These are phyloP conservation scores for Dorcoceras hygrometricum DNA, from an alignment of 257 asterid species.

Conservation along the genomic window DNA sequence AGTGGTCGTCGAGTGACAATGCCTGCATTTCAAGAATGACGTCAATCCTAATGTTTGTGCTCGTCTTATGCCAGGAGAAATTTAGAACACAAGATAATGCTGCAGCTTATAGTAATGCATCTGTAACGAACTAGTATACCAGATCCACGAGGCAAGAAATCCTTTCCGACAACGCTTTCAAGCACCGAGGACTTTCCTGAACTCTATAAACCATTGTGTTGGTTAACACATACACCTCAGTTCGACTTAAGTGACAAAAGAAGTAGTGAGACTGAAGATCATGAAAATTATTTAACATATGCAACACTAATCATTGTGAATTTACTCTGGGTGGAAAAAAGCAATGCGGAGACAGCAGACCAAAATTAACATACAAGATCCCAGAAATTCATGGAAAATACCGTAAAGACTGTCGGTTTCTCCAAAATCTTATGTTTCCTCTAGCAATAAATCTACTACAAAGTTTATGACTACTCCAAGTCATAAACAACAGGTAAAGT, in stretches of 20 bases:
- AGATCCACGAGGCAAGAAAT: constrained; percentile 82
- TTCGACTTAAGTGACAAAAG: not conserved
- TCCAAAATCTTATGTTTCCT: constrained; percentile 13
- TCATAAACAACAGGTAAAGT: constrained; percentile 13
- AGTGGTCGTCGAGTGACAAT: constrained; percentile 98
- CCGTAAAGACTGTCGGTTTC: constrained; percentile 5
- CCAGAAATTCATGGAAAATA: not conserved
- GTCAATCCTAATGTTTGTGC: not conserved
- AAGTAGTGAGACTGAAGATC: not conserved
- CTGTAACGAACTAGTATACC: constrained; percentile 33
- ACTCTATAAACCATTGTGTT: constrained; percentile 45
- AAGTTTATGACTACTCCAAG: not conserved
- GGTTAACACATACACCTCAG: not conserved
- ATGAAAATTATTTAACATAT: not conserved
- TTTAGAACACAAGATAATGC: not conserved
- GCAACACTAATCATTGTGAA: not conserved
- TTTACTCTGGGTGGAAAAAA: not conserved
- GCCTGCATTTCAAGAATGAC: constrained; percentile 40
- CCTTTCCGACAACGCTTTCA: constrained; percentile 80
- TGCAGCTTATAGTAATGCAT: not conserved
- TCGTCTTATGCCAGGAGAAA: not conserved
- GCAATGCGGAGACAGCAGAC: constrained; percentile 10
- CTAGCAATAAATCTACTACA: not conserved
- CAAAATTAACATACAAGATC: constrained; percentile 1
- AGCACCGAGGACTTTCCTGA: constrained; percentile 81